Conservation (phyloP, 305 asterid genomes). For the Fraxinus xanthoxyloides region DNA sequence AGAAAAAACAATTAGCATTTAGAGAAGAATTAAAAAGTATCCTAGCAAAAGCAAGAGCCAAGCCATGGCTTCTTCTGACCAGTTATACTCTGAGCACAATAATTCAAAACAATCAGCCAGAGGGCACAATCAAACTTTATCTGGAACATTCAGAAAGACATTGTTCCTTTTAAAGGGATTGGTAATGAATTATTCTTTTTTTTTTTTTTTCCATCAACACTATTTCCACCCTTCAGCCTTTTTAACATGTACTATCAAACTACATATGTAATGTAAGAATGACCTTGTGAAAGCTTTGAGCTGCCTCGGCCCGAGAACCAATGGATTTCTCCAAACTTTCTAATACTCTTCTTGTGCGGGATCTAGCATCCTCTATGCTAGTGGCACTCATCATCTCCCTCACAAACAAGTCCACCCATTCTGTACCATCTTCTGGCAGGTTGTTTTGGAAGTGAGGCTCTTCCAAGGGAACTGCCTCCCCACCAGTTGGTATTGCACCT, state of each 20-base stretch:
- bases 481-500: slow-evolving; percentile 10
- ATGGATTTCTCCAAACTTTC: slow-evolving; percentile 67
- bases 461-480: slow-evolving; percentile 25
- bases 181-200: neutral
- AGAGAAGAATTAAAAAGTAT: neutral
- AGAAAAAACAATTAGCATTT: neutral
- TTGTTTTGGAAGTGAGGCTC: slow-evolving; percentile 38
- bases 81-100: neutral
- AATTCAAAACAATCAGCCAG: neutral
- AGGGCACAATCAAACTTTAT: neutral
- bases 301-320: slow-evolving; percentile 39
- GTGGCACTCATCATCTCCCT: slow-evolving; percentile 61
- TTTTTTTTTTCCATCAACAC: neutral
- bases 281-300: slow-evolving; percentile 49
- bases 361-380: slow-evolving; percentile 72
- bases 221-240: neutral
- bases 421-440: slow-evolving; percentile 59
- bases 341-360: slow-evolving; percentile 53
- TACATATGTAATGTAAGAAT: neutral
- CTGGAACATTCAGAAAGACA: neutral
- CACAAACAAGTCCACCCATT: slow-evolving; percentile 74
- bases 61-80: neutral
- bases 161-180: neutral
- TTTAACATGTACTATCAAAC: neutral
- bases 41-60: neutral